phyloP scores from a whole-genome alignment of 768 basidiomycete genomes.

The Boletus rubroflammeus region DNA sequence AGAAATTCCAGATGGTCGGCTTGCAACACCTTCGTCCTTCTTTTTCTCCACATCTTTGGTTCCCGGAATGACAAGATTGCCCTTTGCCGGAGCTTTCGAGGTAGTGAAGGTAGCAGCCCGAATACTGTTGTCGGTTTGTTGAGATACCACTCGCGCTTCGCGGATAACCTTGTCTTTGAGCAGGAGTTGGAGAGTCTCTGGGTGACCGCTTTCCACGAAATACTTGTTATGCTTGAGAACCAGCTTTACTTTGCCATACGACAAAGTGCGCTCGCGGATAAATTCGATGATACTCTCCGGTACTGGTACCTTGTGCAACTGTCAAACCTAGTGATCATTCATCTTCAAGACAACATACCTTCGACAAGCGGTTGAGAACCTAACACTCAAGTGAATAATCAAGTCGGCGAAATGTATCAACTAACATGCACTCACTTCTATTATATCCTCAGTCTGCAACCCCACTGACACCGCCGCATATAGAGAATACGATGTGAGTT shows the following conservation, averaged over 20 bases:
- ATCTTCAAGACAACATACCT: conserved; percentile 36
- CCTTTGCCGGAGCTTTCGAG: conserved; percentile 77
- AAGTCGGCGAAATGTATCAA: conserved; percentile 18
- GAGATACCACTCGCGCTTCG: conserved; percentile 75
- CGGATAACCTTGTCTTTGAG: conserved; percentile 85
- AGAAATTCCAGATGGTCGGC: conserved; percentile 26
- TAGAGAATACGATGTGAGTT: conserved; percentile 94
- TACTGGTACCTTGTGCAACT: conserved; percentile 70
- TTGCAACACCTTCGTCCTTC: conserved; percentile 51
- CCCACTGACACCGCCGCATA: conserved; percentile 99
- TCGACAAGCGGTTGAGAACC: conserved; percentile 79
- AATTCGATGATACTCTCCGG: conserved; percentile 81
- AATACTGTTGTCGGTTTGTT: conserved; percentile 68
- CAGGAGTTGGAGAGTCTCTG: conserved; percentile 84
- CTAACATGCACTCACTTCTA: conserved; percentile 65
- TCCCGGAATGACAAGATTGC: conserved; percentile 83
- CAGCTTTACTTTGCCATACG: conserved; percentile 97
- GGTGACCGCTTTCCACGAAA: conserved; percentile 93
- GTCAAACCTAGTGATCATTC: conserved; percentile 5
- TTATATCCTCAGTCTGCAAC: conserved; percentile 95
- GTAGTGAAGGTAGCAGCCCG: conserved; percentile 75
- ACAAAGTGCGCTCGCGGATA: conserved; percentile 90
- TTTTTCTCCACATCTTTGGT: conserved; percentile 72
- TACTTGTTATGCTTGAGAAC: conserved; percentile 98
- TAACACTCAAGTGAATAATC: conserved; percentile 38